phyloP scores from a whole-genome alignment of 2,329 filamentous ascomycete genomes.

The Sporothrix schenckii region DNA sequence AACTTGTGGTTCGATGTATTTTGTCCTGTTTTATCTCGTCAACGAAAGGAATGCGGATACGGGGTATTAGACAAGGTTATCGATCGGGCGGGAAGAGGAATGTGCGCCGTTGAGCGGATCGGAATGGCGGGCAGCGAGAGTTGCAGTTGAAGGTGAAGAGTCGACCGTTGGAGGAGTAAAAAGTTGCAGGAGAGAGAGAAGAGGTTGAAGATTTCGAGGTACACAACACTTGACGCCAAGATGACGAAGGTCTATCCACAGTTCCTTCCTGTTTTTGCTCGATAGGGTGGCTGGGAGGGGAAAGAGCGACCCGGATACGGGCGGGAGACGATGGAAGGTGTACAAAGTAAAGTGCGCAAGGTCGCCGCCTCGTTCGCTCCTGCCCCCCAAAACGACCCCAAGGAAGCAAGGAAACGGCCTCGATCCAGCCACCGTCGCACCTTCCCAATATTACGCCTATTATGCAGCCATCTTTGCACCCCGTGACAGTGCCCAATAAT shows the following conservation, averaged over 20 bases:
- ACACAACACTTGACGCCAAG: conserved; percentile 12
- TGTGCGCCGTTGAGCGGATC: conserved; percentile 8
- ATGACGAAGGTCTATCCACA: conserved; percentile 19
- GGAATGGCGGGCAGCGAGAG: conserved; percentile 4
- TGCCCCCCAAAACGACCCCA: conserved; percentile 15
- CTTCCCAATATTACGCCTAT: conserved; percentile 14
- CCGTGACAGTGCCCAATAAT: neutral
- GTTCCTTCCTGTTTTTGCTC: neutral
- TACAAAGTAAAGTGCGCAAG: neutral
- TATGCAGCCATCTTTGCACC: conserved; percentile 4
- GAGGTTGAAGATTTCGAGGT: neutral
- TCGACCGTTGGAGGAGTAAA: neutral
- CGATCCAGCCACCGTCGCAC: conserved; percentile 4
- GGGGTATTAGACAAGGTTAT: neutral
- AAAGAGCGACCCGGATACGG: conserved; percentile 24
- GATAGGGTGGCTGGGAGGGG: conserved; percentile 24
- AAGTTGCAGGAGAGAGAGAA: neutral
- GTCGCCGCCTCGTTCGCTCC: neutral
- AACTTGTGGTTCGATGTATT: neutral
- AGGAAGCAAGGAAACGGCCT: neutral
- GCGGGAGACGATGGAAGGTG: conserved; percentile 9
- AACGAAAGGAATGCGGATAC: conserved; percentile 23
- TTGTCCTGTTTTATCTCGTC: neutral
- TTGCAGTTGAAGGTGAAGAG: neutral
- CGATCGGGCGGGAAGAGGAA: conserved; percentile 26